These are phyloP conservation scores for Escovopsis sp. DNA, from an alignment of 2,329 filamentous ascomycete species.

Conservation along the genomic window DNA sequence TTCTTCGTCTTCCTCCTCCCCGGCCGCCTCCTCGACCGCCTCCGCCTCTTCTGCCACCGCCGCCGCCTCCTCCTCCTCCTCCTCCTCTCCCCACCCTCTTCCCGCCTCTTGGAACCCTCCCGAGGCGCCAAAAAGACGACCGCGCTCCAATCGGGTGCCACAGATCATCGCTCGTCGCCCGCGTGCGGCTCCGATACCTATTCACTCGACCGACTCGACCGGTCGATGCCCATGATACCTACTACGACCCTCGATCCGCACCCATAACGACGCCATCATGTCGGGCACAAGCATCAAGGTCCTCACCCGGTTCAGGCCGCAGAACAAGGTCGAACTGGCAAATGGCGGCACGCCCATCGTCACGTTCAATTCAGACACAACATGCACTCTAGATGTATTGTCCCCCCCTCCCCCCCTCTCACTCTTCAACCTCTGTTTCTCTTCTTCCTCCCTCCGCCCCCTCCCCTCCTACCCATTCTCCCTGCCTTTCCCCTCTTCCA, in stretches of 20 bases:
- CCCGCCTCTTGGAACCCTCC: not conserved
- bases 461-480: too few relatives aligned
- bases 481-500: too few relatives aligned
- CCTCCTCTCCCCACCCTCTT: not conserved
- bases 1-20: too few relatives aligned
- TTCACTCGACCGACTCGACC: not conserved
- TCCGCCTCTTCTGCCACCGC: too few relatives aligned
- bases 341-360: conserved; percentile 89
- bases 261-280: conserved; percentile 30
- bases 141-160: conserved; percentile 4
- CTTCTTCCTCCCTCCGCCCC: not conserved
- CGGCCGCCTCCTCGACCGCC: too few relatives aligned
- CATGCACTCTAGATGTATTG: conserved; percentile 65
- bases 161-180: conserved; percentile 3
- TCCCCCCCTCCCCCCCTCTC: not conserved
- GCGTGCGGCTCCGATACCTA: conserved; percentile 1
- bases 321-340: conserved; percentile 85
- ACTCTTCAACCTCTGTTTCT: not conserved
- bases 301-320: conserved; percentile 91
- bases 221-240: conserved; percentile 12
- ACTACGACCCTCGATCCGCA: conserved; percentile 11
- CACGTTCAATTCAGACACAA: conserved; percentile 73
- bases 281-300: conserved; percentile 61
- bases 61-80: too few relatives aligned
- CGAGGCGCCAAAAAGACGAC: conserved; percentile 1